Percentiles rank a stretch among this genome's conserved stretches.
Evolutionary conservation across 2,329 filamentous ascomycete species (phyloP).

Genomic region (Penicillium sp.): DNA sequence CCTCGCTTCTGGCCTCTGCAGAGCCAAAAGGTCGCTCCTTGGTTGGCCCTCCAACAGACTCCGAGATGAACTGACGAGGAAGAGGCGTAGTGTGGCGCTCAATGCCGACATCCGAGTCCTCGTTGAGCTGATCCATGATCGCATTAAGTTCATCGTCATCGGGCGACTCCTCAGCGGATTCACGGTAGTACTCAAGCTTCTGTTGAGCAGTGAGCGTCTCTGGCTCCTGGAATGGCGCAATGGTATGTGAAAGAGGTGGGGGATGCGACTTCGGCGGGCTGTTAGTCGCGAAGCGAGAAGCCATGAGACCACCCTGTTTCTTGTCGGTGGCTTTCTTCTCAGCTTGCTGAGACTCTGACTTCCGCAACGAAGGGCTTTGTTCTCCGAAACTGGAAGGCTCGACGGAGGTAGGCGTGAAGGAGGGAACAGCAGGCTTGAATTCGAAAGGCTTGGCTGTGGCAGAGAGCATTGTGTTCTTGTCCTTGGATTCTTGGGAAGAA

Average conservation of each 20-base stretch:
- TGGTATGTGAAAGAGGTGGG: neutral
- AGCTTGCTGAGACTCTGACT: neutral
- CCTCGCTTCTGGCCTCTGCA: constrained; percentile 62
- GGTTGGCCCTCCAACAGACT: constrained; percentile 50
- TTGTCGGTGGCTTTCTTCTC: constrained; percentile 12
- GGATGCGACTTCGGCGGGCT: constrained; percentile 26
- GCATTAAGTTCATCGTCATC: constrained; percentile 76
- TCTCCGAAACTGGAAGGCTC: constrained; percentile 15
- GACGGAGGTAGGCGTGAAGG: constrained; percentile 26
- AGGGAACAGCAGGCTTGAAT: constrained; percentile 39
- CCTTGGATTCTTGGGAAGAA: constrained; percentile 23
- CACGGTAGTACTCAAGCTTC: constrained; percentile 18
- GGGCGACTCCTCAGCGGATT: constrained; percentile 34
- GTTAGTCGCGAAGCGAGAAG: constrained; percentile 31
- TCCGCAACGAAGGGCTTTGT: constrained; percentile 8
- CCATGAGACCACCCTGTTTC: constrained; percentile 23
- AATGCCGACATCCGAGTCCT: constrained; percentile 71
- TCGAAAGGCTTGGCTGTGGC: constrained; percentile 71
- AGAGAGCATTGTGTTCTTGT: constrained; percentile 61
- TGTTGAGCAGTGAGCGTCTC: constrained; percentile 5
- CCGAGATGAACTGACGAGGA: constrained; percentile 24
- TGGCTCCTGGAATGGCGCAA: neutral
- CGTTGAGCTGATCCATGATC: constrained; percentile 83
- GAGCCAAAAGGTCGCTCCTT: constrained; percentile 56
- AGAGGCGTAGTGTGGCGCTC: constrained; percentile 55